A percentile compares a stretch with the other conserved stretches of the same genome.
Conservation (phyloP, 2,329 filamentous ascomycete genomes). For the Colletotrichum sidae region DNA sequence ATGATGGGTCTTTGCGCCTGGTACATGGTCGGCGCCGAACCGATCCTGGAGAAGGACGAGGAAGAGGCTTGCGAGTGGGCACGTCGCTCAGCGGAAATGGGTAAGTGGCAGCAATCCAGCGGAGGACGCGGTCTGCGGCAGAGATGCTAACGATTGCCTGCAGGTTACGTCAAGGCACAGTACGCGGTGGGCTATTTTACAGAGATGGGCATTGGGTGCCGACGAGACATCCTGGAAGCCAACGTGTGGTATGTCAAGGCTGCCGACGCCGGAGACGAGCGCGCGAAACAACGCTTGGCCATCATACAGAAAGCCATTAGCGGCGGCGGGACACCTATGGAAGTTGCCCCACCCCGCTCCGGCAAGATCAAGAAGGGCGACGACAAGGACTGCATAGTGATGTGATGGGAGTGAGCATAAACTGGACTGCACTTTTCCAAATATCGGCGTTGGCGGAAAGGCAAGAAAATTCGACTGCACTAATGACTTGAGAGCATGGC, state of each 20-base stretch:
- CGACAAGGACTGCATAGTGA: conserved; percentile 69
- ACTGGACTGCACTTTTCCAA: not conserved
- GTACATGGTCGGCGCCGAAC: conserved; percentile 96
- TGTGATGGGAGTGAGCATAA: conserved; percentile 54
- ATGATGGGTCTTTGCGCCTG: conserved; percentile 99
- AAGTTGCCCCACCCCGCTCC: conserved; percentile 61
- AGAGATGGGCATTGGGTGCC: conserved; percentile 97
- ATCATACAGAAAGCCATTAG: conserved; percentile 87
- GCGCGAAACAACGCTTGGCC: conserved; percentile 86
- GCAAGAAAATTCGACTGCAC: conserved; percentile 7
- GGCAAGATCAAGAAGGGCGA: conserved; percentile 49
- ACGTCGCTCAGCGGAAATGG: conserved; percentile 83
- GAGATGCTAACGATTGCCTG: conserved; percentile 32
- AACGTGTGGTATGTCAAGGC: conserved; percentile 99
- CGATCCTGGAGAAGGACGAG: conserved; percentile 93
- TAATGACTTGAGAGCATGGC: conserved; percentile 32
- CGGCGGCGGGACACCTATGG: conserved; percentile 67
- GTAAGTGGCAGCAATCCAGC: conserved; percentile 62
- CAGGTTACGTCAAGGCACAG: conserved; percentile 80
- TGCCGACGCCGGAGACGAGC: conserved; percentile 89
- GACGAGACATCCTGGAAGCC: conserved; percentile 92
- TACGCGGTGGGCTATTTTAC: conserved; percentile 98
- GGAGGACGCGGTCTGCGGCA: not conserved
- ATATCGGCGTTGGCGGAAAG: not conserved
- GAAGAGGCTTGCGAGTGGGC: conserved; percentile 98